Evolutionary conservation across 495 filamentous ascomycete genomes (phyloP), one percentile per base, ranked within the genome.

Genomic region (Tuber magnatum): DNA sequence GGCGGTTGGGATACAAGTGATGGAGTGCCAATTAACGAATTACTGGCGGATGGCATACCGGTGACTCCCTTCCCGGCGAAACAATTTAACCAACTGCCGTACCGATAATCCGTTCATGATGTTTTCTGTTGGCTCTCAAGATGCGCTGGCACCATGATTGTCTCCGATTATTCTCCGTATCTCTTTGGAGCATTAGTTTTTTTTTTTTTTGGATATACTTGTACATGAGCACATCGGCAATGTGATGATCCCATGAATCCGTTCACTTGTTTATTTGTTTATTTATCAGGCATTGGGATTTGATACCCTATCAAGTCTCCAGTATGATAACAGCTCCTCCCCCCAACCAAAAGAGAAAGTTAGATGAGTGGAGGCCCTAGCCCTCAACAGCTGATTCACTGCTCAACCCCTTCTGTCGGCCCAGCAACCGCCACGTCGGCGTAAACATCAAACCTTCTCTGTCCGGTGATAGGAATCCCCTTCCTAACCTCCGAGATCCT

Each of bases 401-500:
- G 22, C 35, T 32, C 24, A 80, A 51, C 40, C 32, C 56, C 71
- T 69, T 74, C 38, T 69, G 72, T 77, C 51, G 76, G 70, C 32
- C 16, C 76, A n/a, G 69, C 88, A 80, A 86, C 80, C 77, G 89
- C 92, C 41, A 99, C 89, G 88, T 99, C 94, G 22, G 92, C 91
- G 85, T 99, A 99, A 39, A 99, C 89, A 85, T 99, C 95, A 84
- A 96, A 98, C 78, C 96, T 86, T 76, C 94, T 87, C 89, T 99
- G 96, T 41, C 86, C 87, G 80, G 89, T 87, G 42, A 98, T 86
- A 39, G 96, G 95, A 82, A 98, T 97, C 28, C 91, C 90, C 84
- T 88, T 92, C 83, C 96, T 88, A 70, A 89, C 89, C 84, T 91
- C 89, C 82, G 90, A 88, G 79, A 99, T 93, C 81, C 85, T 87